Evolutionary conservation across 1,284 basidiomycete genomes (phyloP), one percentile per base, ranked within the genome.

Genomic region (Cryptococcus floricola): DNA sequence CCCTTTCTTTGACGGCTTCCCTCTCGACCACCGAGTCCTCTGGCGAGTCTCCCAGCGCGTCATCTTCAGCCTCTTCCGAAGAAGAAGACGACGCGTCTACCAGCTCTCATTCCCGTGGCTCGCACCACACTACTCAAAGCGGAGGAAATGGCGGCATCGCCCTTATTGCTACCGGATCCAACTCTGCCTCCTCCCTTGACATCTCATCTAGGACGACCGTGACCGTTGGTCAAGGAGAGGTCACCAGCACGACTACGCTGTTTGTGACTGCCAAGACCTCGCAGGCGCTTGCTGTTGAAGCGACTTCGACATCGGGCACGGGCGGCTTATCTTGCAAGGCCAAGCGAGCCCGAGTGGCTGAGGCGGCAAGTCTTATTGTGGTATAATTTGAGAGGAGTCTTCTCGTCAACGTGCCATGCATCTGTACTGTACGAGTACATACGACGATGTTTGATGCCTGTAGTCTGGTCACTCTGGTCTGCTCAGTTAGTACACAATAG

Each of bases 271-370:
- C 46, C 14, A 5, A 6, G 39, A 16, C 3, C 16, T 25, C 46
- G 14, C 4, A 9, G 23, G 9, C 10, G 46, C 27, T 16, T 42
- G 39, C 39, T 16, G 39, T 42, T 7, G 39, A 42, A 13, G 14
- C 39, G 39, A 48, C 9, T 34, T 19, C 46, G 1, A 28, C n/a
- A 7, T 19, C 34, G 6, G 28, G 28, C 10, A 25, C 18, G 8
- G 48, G 48, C 9, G 48, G 48, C 9, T 23, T 50, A 34, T 13
- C 48, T 38, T 50, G 48, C 27, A 37, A 50, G 37, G 48, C 39
- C 18, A 50, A 50, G 39, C 48, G 37, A 39, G 48, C 48, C 34
- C 31, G 37, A n/a, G 13, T 46, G 18, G 44, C 44, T 23, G 44
- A 23, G 2, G 27, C 13, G 10, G 44, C 44, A 1, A 10, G 31